These are phyloP conservation scores for Scenedesmus sp. DNA, from an alignment of 163 green algal genomes.

Conservation along the genomic window DNA sequence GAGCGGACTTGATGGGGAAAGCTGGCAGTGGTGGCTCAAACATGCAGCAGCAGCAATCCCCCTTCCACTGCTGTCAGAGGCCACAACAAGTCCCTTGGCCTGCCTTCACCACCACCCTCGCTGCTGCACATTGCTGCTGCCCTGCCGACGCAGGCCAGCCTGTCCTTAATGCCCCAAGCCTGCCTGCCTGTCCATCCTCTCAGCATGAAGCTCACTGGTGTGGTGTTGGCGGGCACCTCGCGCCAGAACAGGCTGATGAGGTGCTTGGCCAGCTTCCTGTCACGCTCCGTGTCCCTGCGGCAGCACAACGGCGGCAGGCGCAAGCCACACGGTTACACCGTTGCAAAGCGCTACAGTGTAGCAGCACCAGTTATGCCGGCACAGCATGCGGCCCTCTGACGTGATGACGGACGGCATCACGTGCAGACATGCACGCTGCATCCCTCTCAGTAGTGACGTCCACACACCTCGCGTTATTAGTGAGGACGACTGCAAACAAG, in stretches of 20 bases:
- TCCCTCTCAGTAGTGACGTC: no score
- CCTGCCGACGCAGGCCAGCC: background rate
- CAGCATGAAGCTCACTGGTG: background rate
- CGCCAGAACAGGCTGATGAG: conserved; percentile 67
- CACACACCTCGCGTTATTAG: no score
- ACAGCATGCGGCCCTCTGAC: background rate
- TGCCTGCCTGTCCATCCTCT: background rate
- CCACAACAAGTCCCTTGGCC: no score
- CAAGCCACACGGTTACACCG: no score
- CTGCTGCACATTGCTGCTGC: background rate
- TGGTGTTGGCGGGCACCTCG: conserved; percentile 21
- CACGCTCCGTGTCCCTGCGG: conserved; percentile 66
- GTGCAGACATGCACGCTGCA: no score
- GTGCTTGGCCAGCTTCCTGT: conserved; percentile 81
- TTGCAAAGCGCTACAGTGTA: background rate
- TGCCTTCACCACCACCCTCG: background rate
- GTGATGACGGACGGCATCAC: no score
- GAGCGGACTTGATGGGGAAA: background rate
- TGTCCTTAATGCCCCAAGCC: background rate
- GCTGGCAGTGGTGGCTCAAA: no score
- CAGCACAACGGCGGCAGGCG: background rate
- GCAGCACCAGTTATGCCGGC: background rate
- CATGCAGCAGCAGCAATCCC: no score
- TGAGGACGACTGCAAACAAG: no score
- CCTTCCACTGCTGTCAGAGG: no score